Base-by-base conservation (phyloP, 1,284 basidiomycete genomes). In the Pisolithus thermaeus region DNA sequence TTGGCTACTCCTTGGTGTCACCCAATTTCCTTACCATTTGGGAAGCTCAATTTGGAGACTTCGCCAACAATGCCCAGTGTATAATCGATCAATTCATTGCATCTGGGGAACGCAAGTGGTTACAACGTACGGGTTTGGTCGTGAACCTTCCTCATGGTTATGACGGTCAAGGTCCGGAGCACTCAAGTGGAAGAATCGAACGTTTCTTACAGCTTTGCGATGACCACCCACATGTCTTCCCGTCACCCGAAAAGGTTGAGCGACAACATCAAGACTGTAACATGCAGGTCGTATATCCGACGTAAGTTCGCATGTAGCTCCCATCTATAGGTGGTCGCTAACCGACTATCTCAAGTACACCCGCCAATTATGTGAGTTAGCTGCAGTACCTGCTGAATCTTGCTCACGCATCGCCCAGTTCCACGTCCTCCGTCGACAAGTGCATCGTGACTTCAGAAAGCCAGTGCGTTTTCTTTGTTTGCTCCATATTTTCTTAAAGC, bases 71-170 rank as follows among this genome's bases (percentile, higher is more conserved):
- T 58, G 96, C 96, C 4, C 96, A 98, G 73, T 90, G 87, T 70
- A 97, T 99, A 71, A 97, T 99, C 62, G 97, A 99, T 70, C 96
- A 99, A 71, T 99, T 97, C 75, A 91, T 99, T 58, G 93, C 95
- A 27, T 90, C 95, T 18, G 96, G 96, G 46, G 97, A 99, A 75
- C 79, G 94, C 60, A 99, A 99, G 71, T 99, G 97, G 97, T 71
- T 98, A 51, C 96, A 99, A 74, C 85, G 97, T 56, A 90, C 86
- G 48, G 97, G 97, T 49, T 70, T 99, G 56, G 92, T 97, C 35
- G 79, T 99, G 73, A 94, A 77, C 64, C 73, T 99, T 58, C 94
- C 94, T 7, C 97, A 98, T 70, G 97, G 97, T 47, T 99, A 95
- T 75, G 97, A 99, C 70, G 97, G 97, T 30, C 97, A 99, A 70